A percentile compares a stretch with the other conserved stretches of the same genome.
Evolutionary conservation across 2,329 filamentous ascomycete genomes (phyloP).

Genomic region (Nigrospora oryzae): DNA sequence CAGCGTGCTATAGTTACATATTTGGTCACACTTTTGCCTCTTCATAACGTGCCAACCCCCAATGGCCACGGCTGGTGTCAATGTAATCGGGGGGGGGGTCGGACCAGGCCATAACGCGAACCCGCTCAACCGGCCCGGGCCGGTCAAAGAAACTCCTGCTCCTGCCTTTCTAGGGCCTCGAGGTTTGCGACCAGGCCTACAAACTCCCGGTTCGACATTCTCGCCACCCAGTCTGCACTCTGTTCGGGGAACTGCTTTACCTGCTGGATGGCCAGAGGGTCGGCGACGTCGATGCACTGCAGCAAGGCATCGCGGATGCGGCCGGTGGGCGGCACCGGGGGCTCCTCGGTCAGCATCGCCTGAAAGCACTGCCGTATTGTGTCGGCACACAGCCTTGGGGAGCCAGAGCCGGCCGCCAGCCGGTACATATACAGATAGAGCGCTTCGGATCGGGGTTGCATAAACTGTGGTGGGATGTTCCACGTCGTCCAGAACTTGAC

Average conservation of each 20-base stretch:
- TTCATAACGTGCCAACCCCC: no score
- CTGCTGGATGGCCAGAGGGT: constrained; percentile 31
- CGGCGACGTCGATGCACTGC: constrained; percentile 45
- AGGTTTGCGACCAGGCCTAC: constrained; percentile 17
- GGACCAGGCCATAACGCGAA: no score
- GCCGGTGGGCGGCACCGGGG: constrained; percentile 34
- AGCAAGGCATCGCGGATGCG: constrained; percentile 38
- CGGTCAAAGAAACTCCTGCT: no score
- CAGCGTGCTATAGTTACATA: no score
- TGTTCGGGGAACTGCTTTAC: no score
- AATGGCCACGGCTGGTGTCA: no score
- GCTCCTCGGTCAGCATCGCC: constrained; percentile 50
- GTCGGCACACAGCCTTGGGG: constrained; percentile 34
- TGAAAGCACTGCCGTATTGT: constrained; percentile 44
- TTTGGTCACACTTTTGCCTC: no score
- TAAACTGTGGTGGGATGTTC: constrained; percentile 42
- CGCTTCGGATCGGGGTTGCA: constrained; percentile 34
- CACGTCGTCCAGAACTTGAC: constrained; percentile 53
- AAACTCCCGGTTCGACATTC: constrained; percentile 18
- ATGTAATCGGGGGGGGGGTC: no score
- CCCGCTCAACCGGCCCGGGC: no score
- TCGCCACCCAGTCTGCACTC: no score
- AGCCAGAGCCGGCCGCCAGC: constrained; percentile 33
- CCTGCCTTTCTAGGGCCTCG: neutral
- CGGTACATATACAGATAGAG: constrained; percentile 49